Conservation (phyloP, 441 rosid genomes). For the Omphalea diandra region DNA sequence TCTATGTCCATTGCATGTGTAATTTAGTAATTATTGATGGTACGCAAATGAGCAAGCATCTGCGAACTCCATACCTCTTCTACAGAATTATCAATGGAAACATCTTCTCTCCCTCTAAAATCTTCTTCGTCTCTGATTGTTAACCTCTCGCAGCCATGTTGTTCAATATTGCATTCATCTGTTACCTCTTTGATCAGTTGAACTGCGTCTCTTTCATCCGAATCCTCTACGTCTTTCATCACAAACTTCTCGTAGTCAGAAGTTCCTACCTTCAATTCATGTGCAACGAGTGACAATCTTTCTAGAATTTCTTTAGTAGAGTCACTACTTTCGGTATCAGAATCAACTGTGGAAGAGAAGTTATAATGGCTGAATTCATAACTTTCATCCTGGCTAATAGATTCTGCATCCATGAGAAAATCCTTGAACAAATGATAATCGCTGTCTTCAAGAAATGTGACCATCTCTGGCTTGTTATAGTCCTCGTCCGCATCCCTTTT, state of each 20-base stretch:
- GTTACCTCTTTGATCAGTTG: neutral
- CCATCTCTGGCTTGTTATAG: constrained; percentile 30
- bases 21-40: too few species aligned
- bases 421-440: constrained; percentile 24
- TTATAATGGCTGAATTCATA: neutral
- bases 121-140: neutral
- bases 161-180: neutral
- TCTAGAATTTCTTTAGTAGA: constrained; percentile 15
- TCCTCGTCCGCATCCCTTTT: constrained; percentile 11
- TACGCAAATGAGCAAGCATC: neutral
- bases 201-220: neutral
- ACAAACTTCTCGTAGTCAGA: neutral
- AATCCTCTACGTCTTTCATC: neutral
- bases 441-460: constrained; percentile 31
- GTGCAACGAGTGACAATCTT: neutral
- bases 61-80: neutral
- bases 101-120: neutral
- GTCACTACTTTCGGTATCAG: constrained; percentile 1
- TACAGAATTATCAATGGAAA: too few species aligned
- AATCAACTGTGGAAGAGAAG: neutral
- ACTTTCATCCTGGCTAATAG: constrained; percentile 1
- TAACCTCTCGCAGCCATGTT: neutral
- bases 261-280: neutral
- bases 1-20: too few species aligned
- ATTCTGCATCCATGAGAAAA: neutral